Base-by-base conservation (phyloP, 306 rosid species). In the Hippophae tibetana region DNA sequence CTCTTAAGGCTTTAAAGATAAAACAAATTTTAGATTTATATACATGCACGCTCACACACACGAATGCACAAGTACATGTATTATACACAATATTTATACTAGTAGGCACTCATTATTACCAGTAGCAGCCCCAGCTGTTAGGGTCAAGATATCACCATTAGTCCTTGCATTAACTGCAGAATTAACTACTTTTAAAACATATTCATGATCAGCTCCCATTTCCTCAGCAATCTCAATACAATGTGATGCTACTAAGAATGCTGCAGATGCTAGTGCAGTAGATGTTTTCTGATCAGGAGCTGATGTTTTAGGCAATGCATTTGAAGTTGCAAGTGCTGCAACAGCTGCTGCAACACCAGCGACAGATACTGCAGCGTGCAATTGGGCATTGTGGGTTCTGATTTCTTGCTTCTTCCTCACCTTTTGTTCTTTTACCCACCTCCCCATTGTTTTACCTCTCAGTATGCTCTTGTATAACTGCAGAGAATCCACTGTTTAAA, bases 141-240 rank as follows among this genome's bases (percentile, higher is more conserved):
- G 79, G 74, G 98, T 81, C 98, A 87, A 79, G 69, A 92, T 76
- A 66, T 92, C 98, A 65, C 98, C 98, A 54, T 87, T 92, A 42
- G 86, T 85, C 76, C 78, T 85, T 27, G 95, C 96, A 54, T 75
- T 87, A 60, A 92, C 82, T 44, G 98, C 95, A 60, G 98, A 92
- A 77, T 79, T 71, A 10, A 92, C 89, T 8, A 72, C 89, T 3
- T 87, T 67, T 67, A 78, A 42, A 62, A 87, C 83, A 57, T 85
- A 89, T 38, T 83, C 85, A 2, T 78, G 89, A 49, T 82, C 86
- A 26, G 98, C 98, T 63, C 98, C 98, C 96, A 87, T 85, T 54
- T 87, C 95, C 80, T 85, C 96, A 41, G 96, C 96, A 74, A 92
- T 79, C 79, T 87, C 98, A 46, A 92, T 92, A 84, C 98, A 92